A percentile compares a stretch with the other conserved stretches of the same genome.
Evolutionary conservation across 257 asterid genomes (phyloP).

Genomic region (Buddleja alternifolia): DNA sequence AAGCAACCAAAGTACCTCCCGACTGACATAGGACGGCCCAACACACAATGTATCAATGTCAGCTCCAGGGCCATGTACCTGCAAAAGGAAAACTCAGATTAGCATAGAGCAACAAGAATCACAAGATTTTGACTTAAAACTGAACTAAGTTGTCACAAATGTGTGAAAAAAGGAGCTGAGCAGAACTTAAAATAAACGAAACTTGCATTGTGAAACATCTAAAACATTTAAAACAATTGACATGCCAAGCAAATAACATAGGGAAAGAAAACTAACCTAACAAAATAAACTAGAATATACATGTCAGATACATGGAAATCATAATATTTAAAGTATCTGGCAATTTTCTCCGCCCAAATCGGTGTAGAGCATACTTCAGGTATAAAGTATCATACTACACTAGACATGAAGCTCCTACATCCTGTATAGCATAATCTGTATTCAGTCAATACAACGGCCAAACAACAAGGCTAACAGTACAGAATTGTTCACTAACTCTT

Average conservation of each 20-base stretch:
- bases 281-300: background rate
- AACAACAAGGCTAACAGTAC: background rate
- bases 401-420: background rate
- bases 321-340: background rate
- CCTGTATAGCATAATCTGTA: background rate
- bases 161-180: background rate
- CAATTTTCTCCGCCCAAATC: background rate
- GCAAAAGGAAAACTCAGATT: conserved; percentile 9
- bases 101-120: background rate
- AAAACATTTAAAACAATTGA: background rate
- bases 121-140: conserved; percentile 11
- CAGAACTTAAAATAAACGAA: background rate
- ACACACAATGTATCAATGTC: conserved; percentile 73
- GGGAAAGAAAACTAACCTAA: background rate
- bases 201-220: background rate
- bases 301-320: background rate
- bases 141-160: background rate
- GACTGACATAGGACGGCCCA: conserved; percentile 65
- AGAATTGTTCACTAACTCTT: background rate
- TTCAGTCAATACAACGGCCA: background rate
- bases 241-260: background rate
- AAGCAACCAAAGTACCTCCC: conserved; percentile 49
- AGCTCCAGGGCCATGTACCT: conserved; percentile 83
- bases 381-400: background rate
- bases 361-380: background rate